Evolutionary conservation across 495 filamentous ascomycete species (phyloP).

Genomic region (Trichodelitschia bisporula): DNA sequence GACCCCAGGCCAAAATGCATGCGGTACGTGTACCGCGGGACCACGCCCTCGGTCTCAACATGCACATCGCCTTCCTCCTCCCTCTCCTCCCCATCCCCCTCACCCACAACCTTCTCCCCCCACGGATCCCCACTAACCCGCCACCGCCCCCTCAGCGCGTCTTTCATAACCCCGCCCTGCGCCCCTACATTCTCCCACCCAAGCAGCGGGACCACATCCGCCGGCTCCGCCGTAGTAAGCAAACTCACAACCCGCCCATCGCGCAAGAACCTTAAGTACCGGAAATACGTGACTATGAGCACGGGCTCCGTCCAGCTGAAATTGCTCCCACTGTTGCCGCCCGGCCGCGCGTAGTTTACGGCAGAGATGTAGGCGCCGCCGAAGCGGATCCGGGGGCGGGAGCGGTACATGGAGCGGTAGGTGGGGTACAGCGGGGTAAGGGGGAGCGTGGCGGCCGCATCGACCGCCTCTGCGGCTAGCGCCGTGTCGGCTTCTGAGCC

Average conservation of each 20-base stretch:
- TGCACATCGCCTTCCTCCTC: slow-evolving; percentile 40
- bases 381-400: slow-evolving; percentile 69
- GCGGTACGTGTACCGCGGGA: slow-evolving; percentile 53
- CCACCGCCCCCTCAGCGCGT: slow-evolving; percentile 37
- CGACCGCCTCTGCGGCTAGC: neutral
- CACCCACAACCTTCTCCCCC: neutral
- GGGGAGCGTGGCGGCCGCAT: slow-evolving; percentile 15
- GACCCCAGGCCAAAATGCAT: slow-evolving; percentile 46
- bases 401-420: slow-evolving; percentile 44
- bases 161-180: slow-evolving; percentile 26
- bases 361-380: slow-evolving; percentile 90
- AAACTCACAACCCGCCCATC: slow-evolving; percentile 64
- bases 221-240: slow-evolving; percentile 53
- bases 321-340: slow-evolving; percentile 32
- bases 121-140: slow-evolving; percentile 7
- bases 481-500: neutral
- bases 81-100: slow-evolving; percentile 6
- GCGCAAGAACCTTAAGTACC: slow-evolving; percentile 84
- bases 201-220: slow-evolving; percentile 53
- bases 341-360: slow-evolving; percentile 76
- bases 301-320: slow-evolving; percentile 51
- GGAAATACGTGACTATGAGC: slow-evolving; percentile 93
- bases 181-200: slow-evolving; percentile 17
- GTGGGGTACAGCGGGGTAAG: slow-evolving; percentile 18
- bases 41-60: slow-evolving; percentile 66